phyloP scores from a whole-genome alignment of 2,329 filamentous ascomycete genomes.

The Macroventuria anomochaeta region DNA sequence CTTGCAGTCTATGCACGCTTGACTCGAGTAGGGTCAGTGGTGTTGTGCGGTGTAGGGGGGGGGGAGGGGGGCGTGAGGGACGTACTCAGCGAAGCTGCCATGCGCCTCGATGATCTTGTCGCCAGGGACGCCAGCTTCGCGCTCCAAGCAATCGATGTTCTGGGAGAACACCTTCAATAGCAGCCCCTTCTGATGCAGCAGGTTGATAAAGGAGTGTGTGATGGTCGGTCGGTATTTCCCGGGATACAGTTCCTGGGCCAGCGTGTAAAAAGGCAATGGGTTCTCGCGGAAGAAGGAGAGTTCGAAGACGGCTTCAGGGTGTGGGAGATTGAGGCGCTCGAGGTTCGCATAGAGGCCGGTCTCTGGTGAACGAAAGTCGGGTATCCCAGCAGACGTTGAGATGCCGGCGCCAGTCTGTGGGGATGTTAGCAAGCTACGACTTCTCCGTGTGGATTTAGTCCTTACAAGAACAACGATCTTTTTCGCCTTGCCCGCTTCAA shows the following conservation, averaged over 20 bases:
- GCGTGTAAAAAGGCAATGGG: conserved; percentile 87
- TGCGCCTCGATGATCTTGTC: conserved; percentile 91
- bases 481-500: conserved; percentile 70
- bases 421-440: conserved; percentile 8
- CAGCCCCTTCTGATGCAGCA: conserved; percentile 79
- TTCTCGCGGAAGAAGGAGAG: conserved; percentile 86
- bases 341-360: conserved; percentile 95
- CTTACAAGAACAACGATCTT: conserved; percentile 80
- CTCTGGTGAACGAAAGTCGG: conserved; percentile 91
- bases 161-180: conserved; percentile 92
- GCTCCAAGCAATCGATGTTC: conserved; percentile 96
- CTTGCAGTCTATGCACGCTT: conserved; percentile 90
- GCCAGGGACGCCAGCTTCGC: conserved; percentile 79
- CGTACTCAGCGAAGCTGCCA: conserved; percentile 77
- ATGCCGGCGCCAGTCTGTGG: conserved; percentile 81
- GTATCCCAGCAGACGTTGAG: conserved; percentile 75
- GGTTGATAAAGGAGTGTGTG: conserved; percentile 84
- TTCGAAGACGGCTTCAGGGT: conserved; percentile 93
- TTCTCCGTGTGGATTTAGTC: neutral
- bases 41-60: too few species aligned
- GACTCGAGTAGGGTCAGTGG: conserved; percentile 52
- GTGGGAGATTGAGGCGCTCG: conserved; percentile 80
- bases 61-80: too few species aligned
- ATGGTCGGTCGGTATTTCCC: conserved; percentile 88
- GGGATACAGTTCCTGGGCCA: conserved; percentile 91